phyloP scores from a whole-genome alignment of 2,329 filamentous ascomycete genomes.

The Rhinocladiella mackenziei region DNA sequence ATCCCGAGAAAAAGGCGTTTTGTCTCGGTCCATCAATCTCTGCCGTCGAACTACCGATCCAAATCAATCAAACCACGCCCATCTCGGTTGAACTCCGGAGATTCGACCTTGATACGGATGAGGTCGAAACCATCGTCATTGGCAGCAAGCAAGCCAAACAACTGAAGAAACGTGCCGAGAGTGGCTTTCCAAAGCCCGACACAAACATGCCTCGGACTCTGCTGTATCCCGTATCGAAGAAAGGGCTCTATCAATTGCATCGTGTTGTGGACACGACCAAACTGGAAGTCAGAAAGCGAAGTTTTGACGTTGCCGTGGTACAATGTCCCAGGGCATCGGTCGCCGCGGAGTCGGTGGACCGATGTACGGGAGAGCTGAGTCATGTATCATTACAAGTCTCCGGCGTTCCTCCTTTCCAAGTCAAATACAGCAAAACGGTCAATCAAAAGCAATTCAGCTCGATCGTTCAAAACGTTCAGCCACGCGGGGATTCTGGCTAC shows the following conservation, averaged over 20 bases:
- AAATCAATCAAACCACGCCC: slow-evolving; percentile 89
- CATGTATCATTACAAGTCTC: slow-evolving; percentile 77
- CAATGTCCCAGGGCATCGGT: slow-evolving; percentile 77
- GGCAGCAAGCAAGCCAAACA: slow-evolving; percentile 68
- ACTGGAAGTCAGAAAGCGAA: slow-evolving; percentile 76
- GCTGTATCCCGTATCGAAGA: slow-evolving; percentile 73
- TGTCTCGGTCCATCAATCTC: slow-evolving; percentile 67
- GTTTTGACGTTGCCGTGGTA: slow-evolving; percentile 77
- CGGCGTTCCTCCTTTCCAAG: slow-evolving; percentile 84
- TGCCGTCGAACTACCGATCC: slow-evolving; percentile 69
- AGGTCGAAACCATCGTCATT: slow-evolving; percentile 75
- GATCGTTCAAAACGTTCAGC: slow-evolving; percentile 89
- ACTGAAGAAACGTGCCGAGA: slow-evolving; percentile 66
- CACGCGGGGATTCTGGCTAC: slow-evolving; percentile 77
- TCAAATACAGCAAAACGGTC: slow-evolving; percentile 84
- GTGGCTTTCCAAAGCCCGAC: slow-evolving; percentile 49
- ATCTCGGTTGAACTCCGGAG: slow-evolving; percentile 84
- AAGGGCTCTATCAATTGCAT: slow-evolving; percentile 78
- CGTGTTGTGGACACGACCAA: slow-evolving; percentile 91
- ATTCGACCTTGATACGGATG: slow-evolving; percentile 74
- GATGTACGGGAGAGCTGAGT: slow-evolving; percentile 84
- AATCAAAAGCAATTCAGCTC: slow-evolving; percentile 80
- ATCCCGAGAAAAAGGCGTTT: slow-evolving; percentile 74
- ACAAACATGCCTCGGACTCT: slow-evolving; percentile 61
- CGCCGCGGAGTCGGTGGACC: slow-evolving; percentile 59